A percentile compares a stretch with the other conserved stretches of the same genome.
These are phyloP conservation scores for Eimeria brunetti DNA, from an alignment of 169 alveolate genomes.

Conservation along the genomic window DNA sequence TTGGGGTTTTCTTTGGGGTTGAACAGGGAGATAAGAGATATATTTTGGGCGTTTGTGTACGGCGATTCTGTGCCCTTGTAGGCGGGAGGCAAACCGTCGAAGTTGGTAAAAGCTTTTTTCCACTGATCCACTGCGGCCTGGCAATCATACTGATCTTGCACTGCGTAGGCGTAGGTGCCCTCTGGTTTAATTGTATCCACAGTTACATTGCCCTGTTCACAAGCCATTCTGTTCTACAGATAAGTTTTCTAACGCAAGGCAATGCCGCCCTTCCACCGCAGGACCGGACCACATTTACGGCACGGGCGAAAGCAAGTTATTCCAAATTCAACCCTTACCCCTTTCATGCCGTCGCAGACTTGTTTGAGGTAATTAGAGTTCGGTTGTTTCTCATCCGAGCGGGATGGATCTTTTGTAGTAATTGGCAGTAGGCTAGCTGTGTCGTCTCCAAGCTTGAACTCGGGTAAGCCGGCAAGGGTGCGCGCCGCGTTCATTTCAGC, in stretches of 20 bases:
- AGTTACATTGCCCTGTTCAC: not conserved
- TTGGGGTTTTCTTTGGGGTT: not conserved
- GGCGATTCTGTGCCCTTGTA: too few species aligned
- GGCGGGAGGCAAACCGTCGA: not conserved
- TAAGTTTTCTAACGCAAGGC: too few species aligned
- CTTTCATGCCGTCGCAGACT: too few species aligned
- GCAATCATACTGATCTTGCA: not conserved
- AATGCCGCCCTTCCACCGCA: too few species aligned
- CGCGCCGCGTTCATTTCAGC: not conserved
- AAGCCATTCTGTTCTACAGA: too few species aligned
- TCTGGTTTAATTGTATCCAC: not conserved
- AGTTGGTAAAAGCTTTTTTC: not conserved
- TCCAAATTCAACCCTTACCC: too few species aligned
- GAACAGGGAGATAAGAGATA: not conserved
- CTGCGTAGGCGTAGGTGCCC: not conserved
- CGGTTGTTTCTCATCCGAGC: too few species aligned
- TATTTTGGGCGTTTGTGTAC: not conserved
- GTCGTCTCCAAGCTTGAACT: not conserved
- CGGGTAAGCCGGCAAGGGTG: not conserved
- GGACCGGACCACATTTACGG: too few species aligned
- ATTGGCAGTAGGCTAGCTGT: not conserved
- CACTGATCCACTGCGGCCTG: conserved; percentile 1
- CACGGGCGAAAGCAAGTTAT: too few species aligned
- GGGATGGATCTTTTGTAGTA: not conserved
- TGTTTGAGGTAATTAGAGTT: too few species aligned